Evolutionary conservation across 2,329 filamentous ascomycete species (phyloP).

Genomic region (Apiospora saccharicola): DNA sequence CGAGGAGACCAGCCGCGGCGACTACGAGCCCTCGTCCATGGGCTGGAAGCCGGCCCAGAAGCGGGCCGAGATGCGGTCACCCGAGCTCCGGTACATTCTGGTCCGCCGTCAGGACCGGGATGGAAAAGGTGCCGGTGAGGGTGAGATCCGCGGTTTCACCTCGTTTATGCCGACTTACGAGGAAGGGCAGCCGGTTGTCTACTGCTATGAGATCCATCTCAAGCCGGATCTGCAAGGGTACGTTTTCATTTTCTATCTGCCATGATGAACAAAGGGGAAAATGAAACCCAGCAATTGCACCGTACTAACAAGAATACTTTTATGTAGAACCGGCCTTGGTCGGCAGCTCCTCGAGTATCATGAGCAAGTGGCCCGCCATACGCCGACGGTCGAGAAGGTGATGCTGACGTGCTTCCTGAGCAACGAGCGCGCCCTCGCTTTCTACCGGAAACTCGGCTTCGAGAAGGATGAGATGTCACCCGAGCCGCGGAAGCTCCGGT

Average conservation of each 20-base stretch:
- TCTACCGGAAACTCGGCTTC: slow-evolving; percentile 70
- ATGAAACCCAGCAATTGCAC: too few relatives aligned
- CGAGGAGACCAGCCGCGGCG: slow-evolving; percentile 66
- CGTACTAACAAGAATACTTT: too few relatives aligned
- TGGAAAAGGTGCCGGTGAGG: slow-evolving; percentile 30
- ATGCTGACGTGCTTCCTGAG: slow-evolving; percentile 78
- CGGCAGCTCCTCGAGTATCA: slow-evolving; percentile 64
- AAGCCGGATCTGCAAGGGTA: slow-evolving; percentile 61
- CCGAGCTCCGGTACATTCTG: slow-evolving; percentile 73
- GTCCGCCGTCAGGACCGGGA: slow-evolving; percentile 49
- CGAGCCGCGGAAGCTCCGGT: slow-evolving; percentile 57
- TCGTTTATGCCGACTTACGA: slow-evolving; percentile 79
- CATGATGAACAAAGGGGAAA: too few relatives aligned
- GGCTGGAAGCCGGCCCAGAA: slow-evolving; percentile 72
- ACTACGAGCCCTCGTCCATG: slow-evolving; percentile 67
- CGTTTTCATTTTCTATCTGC: too few relatives aligned
- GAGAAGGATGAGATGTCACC: slow-evolving; percentile 63
- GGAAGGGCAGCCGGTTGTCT: slow-evolving; percentile 70
- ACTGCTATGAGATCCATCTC: slow-evolving; percentile 83
- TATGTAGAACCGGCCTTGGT: slow-evolving; percentile 72
- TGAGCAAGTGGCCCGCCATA: slow-evolving; percentile 58
- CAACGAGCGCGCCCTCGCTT: slow-evolving; percentile 63
- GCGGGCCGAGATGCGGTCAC: slow-evolving; percentile 71
- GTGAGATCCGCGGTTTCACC: slow-evolving; percentile 59
- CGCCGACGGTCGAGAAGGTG: slow-evolving; percentile 65